Percentiles rank a stretch among this genome's conserved stretches.
These are phyloP conservation scores for Scheffersomyces quercinus DNA, from an alignment of 1,139 yeast genomes.

Conservation along the genomic window DNA sequence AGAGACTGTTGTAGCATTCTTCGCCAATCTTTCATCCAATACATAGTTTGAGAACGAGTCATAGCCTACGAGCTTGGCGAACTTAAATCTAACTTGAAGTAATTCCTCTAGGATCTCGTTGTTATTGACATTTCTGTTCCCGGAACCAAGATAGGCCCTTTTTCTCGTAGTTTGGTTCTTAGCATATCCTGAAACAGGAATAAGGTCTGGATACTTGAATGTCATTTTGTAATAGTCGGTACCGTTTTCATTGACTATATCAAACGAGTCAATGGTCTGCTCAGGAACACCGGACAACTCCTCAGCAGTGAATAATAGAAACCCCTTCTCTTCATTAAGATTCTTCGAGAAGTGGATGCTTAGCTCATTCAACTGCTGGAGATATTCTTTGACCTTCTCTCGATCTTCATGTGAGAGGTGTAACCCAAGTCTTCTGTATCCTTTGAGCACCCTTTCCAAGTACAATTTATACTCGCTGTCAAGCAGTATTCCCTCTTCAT, in stretches of 20 bases:
- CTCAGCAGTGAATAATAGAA: conserved; percentile 55
- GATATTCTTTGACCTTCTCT: conserved; percentile 57
- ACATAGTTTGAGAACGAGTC: conserved; percentile 65
- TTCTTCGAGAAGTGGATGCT: conserved; percentile 61
- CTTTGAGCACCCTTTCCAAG: conserved; percentile 54
- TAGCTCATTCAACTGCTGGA: conserved; percentile 59
- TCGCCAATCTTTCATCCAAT: conserved; percentile 80
- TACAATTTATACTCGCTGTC: conserved; percentile 60
- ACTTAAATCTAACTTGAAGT: conserved; percentile 56
- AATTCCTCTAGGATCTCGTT: conserved; percentile 60
- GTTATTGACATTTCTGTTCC: conserved; percentile 64
- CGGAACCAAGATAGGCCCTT: conserved; percentile 62
- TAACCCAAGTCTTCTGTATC: conserved; percentile 67
- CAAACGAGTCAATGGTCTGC: conserved; percentile 59
- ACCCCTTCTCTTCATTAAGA: conserved; percentile 73
- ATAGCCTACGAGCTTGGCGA: conserved; percentile 68
- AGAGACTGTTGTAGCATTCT: conserved; percentile 57
- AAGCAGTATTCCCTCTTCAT: conserved; percentile 24
- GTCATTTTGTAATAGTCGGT: conserved; percentile 59
- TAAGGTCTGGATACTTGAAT: conserved; percentile 75
- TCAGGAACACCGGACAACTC: conserved; percentile 77
- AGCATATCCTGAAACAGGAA: conserved; percentile 74
- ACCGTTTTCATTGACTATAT: conserved; percentile 43
- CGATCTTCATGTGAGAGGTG: conserved; percentile 57
- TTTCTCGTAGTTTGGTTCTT: conserved; percentile 63